A percentile compares a stretch with the other conserved stretches of the same genome.
phyloP scores from a whole-genome alignment of 805 yeast species.

The Metschnikowia noctiluminum region DNA sequence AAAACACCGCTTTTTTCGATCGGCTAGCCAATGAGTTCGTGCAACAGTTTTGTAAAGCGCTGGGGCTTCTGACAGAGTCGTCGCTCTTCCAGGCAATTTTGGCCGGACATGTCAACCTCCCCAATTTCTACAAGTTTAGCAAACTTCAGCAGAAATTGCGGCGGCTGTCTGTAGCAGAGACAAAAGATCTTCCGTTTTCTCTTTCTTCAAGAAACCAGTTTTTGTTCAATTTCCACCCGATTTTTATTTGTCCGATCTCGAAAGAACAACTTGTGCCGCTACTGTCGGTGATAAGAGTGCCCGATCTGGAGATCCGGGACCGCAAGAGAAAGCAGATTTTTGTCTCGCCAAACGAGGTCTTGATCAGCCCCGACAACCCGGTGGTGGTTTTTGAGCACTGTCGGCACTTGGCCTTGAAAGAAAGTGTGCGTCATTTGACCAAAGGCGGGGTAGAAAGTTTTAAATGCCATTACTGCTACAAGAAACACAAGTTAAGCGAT shows the following conservation, averaged over 20 bases:
- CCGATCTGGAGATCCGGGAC: conserved; percentile 13
- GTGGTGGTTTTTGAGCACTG: conserved; percentile 42
- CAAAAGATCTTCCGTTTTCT: conserved; percentile 40
- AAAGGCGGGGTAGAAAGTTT: conserved; percentile 38
- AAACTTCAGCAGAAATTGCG: conserved; percentile 33
- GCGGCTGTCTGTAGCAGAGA: conserved; percentile 10
- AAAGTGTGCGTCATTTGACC: conserved; percentile 40
- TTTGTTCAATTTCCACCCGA: conserved; percentile 41
- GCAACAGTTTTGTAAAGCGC: conserved; percentile 35
- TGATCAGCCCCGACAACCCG: conserved; percentile 26
- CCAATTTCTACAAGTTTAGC: conserved; percentile 41
- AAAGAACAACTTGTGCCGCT: conserved; percentile 42
- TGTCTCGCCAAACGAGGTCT: conserved; percentile 10
- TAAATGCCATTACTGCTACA: conserved; percentile 45
- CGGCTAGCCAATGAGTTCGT: conserved; percentile 39
- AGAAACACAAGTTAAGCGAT: conserved; percentile 38
- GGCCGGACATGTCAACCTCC: conserved; percentile 40
- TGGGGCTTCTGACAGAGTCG: conserved; percentile 38
- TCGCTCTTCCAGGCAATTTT: conserved; percentile 39
- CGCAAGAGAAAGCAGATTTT: conserved; percentile 11
- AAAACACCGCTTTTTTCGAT: conserved; percentile 29
- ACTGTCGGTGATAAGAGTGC: conserved; percentile 9
- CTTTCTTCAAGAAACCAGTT: conserved; percentile 38
- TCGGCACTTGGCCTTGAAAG: conserved; percentile 40
- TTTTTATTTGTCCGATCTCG: conserved; percentile 45